Percentiles rank a stretch among this genome's conserved stretches.
These are phyloP conservation scores for Plantago coronopus DNA, from an alignment of 305 asterid species.

Conservation along the genomic window DNA sequence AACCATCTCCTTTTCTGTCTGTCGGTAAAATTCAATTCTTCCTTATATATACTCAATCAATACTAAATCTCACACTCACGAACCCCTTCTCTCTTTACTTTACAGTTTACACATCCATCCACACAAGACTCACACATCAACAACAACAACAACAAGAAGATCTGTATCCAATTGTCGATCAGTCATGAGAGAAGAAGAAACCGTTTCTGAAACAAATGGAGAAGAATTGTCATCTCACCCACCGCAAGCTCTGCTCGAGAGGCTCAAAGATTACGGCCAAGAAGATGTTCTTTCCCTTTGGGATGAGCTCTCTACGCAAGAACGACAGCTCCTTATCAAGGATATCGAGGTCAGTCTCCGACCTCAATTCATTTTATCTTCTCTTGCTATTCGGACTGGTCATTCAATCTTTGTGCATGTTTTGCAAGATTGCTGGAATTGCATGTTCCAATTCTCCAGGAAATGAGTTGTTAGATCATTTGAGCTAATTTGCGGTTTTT, in stretches of 20 bases:
- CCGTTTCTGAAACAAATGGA: too few species aligned
- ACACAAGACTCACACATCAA: too few species aligned
- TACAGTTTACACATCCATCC: too few species aligned
- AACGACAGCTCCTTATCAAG: slow-evolving; percentile 66
- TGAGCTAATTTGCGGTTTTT: too few species aligned
- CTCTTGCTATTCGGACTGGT: too few species aligned
- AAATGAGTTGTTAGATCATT: too few species aligned
- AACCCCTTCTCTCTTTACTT: too few species aligned
- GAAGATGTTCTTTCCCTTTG: slow-evolving; percentile 86
- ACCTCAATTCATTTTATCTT: neutral
- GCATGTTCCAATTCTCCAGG: neutral
- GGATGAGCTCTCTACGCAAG: slow-evolving; percentile 79
- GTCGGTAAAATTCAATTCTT: too few species aligned
- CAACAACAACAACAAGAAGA: neutral
- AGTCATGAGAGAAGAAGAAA: neutral
- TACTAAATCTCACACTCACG: too few species aligned
- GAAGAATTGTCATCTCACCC: slow-evolving; percentile 39
- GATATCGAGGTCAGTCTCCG: slow-evolving; percentile 62
- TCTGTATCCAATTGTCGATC: neutral
- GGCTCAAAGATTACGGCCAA: slow-evolving; percentile 96
- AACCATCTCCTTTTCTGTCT: too few species aligned
- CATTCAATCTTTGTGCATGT: neutral
- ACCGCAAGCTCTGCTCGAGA: slow-evolving; percentile 77
- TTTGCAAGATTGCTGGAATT: too few species aligned
- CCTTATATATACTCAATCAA: too few species aligned